phyloP scores from a whole-genome alignment of 768 basidiomycete species.

The Guyanaporus albipodus region DNA sequence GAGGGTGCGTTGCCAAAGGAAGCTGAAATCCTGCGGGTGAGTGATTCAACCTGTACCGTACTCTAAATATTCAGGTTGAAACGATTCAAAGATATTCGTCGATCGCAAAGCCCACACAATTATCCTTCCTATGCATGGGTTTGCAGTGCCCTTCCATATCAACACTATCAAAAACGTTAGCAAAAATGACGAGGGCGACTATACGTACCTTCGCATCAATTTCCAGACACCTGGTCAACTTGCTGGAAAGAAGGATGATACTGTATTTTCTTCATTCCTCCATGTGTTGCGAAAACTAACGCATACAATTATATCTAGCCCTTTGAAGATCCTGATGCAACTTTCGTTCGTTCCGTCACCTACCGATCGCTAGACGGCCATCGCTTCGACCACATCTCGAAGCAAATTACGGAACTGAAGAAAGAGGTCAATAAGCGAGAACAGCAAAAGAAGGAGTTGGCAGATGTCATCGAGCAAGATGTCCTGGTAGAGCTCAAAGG shows the following conservation, averaged over 20 bases:
- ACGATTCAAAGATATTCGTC: slow-evolving; percentile 65
- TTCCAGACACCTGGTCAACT: slow-evolving; percentile 98
- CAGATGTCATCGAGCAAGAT: slow-evolving; percentile 96
- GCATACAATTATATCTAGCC: slow-evolving; percentile 45
- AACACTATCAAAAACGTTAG: slow-evolving; percentile 97
- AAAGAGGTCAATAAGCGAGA: slow-evolving; percentile 97
- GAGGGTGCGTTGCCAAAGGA: slow-evolving; percentile 88
- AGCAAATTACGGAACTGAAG: slow-evolving; percentile 92
- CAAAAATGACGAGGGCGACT: slow-evolving; percentile 96
- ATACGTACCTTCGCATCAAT: slow-evolving; percentile 92
- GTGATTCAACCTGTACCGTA: slow-evolving; percentile 22
- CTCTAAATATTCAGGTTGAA: slow-evolving; percentile 8
- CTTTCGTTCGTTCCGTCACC: slow-evolving; percentile 92
- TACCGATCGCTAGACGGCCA: slow-evolving; percentile 88
- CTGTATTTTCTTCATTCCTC: slow-evolving; percentile 44
- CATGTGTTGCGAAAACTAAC: slow-evolving; percentile 3
- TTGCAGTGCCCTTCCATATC: slow-evolving; percentile 96
- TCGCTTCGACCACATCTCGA: slow-evolving; percentile 85
- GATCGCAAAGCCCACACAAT: slow-evolving; percentile 90
- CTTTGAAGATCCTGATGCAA: slow-evolving; percentile 94
- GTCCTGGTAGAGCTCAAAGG: slow-evolving; percentile 86
- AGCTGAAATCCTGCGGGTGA: slow-evolving; percentile 73
- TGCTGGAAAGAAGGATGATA: slow-evolving; percentile 98
- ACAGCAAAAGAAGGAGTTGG: slow-evolving; percentile 97
- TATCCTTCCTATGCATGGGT: slow-evolving; percentile 90